These are phyloP conservation scores for Hypoxylon sp. DNA, from an alignment of 2,329 filamentous ascomycete species.

Conservation along the genomic window DNA sequence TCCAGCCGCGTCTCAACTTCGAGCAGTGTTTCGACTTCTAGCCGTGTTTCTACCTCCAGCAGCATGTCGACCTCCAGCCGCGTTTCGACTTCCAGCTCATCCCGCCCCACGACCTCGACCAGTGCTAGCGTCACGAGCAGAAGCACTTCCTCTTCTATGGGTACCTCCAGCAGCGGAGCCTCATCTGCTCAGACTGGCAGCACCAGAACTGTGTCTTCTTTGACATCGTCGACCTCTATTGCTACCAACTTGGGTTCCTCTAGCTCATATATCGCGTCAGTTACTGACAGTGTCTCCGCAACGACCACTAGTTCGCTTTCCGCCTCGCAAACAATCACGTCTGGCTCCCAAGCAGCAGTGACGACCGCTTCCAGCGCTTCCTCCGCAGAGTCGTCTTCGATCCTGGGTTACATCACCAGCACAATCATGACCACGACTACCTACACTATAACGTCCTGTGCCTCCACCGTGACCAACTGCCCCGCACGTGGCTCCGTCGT, in stretches of 20 bases:
- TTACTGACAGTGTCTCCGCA: constrained; percentile 14
- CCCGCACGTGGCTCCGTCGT: constrained; percentile 48
- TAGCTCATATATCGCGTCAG: constrained; percentile 22
- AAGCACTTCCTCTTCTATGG: neutral
- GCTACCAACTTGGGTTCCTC: constrained; percentile 7
- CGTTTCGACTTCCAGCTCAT: constrained; percentile 5
- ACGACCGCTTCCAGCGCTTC: neutral
- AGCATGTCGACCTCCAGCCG: constrained; percentile 3
- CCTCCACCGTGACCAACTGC: constrained; percentile 48
- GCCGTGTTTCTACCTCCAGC: constrained; percentile 6
- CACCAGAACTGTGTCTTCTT: constrained; percentile 2
- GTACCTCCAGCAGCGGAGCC: constrained; percentile 1
- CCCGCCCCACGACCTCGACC: no score
- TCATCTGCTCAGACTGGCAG: constrained; percentile 11
- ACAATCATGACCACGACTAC: constrained; percentile 42
- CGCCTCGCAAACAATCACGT: constrained; percentile 8
- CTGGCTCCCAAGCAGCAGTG: constrained; percentile 1
- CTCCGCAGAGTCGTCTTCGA: constrained; percentile 9
- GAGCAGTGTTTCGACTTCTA: constrained; percentile 1
- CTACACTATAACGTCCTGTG: constrained; percentile 44
- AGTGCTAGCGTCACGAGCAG: neutral
- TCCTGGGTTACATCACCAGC: constrained; percentile 37
- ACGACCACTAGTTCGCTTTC: constrained; percentile 14
- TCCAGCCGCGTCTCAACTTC: constrained; percentile 5
- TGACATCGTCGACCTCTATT: constrained; percentile 2